Evolutionary conservation across 2,329 filamentous ascomycete species (phyloP).

Genomic region (Cladosporium sp.): DNA sequence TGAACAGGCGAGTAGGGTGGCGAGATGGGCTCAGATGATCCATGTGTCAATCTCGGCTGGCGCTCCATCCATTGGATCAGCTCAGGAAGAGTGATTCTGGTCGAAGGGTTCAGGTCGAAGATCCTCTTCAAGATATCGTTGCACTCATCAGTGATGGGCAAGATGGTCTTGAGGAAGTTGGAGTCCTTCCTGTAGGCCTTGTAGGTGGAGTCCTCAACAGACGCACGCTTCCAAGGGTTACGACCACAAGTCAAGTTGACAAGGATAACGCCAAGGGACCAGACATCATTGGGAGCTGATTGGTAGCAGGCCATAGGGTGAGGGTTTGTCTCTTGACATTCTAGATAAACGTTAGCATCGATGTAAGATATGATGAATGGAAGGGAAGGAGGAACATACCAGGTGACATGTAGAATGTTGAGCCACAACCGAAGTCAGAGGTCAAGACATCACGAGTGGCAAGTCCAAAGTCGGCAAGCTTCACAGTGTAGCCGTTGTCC

Average conservation of each 20-base stretch:
- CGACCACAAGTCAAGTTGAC: conserved; percentile 97
- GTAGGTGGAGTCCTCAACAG: conserved; percentile 91
- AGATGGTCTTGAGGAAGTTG: conserved; percentile 87
- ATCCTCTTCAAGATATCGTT: conserved; percentile 84
- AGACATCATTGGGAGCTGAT: conserved; percentile 93
- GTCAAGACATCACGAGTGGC: conserved; percentile 82
- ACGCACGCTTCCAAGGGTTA: conserved; percentile 98
- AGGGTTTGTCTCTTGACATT: conserved; percentile 80
- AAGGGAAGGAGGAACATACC: conserved; percentile 58
- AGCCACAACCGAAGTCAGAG: conserved; percentile 95
- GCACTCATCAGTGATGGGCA: conserved; percentile 86
- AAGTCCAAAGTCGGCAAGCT: conserved; percentile 95
- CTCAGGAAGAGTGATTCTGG: conserved; percentile 77
- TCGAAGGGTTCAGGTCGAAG: conserved; percentile 81
- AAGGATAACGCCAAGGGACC: conserved; percentile 96
- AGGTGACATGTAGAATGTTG: conserved; percentile 99
- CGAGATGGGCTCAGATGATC: conserved; percentile 45
- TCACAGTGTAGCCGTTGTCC: conserved; percentile 84
- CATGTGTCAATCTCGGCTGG: conserved; percentile 71
- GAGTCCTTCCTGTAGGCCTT: conserved; percentile 82
- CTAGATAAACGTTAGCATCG: conserved; percentile 52
- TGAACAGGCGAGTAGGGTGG: conserved; percentile 47
- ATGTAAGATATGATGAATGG: conserved; percentile 18
- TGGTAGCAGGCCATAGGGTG: conserved; percentile 76
- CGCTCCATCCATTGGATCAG: conserved; percentile 62